These are phyloP conservation scores for Citrullus amarus DNA, from an alignment of 306 rosid genomes.

Conservation along the genomic window DNA sequence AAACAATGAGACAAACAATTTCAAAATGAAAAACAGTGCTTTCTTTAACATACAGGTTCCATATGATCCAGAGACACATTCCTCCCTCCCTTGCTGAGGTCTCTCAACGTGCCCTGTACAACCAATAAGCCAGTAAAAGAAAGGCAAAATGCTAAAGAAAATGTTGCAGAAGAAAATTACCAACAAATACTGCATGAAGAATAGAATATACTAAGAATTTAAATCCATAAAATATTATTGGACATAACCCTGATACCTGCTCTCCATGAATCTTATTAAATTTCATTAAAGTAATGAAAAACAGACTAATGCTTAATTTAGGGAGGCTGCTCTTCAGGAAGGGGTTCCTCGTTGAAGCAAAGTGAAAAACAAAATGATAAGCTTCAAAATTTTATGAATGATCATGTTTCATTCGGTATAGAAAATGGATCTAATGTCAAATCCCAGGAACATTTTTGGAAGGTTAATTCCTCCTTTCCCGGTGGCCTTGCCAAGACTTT, in stretches of 20 bases:
- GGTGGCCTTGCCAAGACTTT: neutral
- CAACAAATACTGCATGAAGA: neutral
- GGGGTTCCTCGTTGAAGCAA: neutral
- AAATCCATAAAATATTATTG: neutral
- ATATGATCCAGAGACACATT: constrained; percentile 45
- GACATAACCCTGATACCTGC: neutral
- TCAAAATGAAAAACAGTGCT: neutral
- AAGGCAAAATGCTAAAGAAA: constrained; percentile 4
- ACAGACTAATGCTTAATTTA: too few relatives aligned
- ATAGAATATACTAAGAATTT: neutral
- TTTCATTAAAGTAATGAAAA: too few relatives aligned
- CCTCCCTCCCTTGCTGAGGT: constrained; percentile 89
- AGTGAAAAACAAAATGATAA: neutral
- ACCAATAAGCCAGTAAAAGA: constrained; percentile 24
- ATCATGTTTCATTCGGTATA: neutral
- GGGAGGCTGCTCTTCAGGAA: neutral
- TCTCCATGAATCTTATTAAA: neutral
- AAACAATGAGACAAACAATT: neutral
- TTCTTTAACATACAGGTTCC: constrained; percentile 42
- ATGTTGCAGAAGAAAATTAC: neutral
- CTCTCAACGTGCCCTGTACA: constrained; percentile 88
- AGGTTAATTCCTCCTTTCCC: neutral
- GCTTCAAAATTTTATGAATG: neutral
- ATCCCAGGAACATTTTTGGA: neutral
- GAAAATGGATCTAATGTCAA: neutral